Evolutionary conservation across 1,284 basidiomycete genomes (phyloP), one percentile per base, ranked within the genome.

Genomic region (Sanghuangporus weigelae): DNA sequence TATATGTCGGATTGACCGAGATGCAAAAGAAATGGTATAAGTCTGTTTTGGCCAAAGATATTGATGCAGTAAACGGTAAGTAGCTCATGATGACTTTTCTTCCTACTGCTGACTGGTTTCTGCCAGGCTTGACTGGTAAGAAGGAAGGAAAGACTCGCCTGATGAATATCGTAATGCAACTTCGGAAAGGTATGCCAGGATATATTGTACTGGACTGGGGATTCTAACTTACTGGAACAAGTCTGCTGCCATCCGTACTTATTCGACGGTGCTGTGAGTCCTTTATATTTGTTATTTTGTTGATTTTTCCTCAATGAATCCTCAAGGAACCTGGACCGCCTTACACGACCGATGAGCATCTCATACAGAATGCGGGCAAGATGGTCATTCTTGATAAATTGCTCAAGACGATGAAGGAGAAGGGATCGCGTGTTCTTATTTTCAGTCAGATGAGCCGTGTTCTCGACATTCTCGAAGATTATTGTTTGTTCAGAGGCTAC

Each of bases 141-240:
- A 99, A 99, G 75, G 97, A 99, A 75, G 96, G 97, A 67, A 99
- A 98, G 79, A 98, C 96, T 2, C 82, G 96, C 36, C 77, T 99
- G 59, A 93, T 99, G 86, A 99, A 99, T 77, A 97, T 99, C 80
- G 97, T 99, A 67, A 99, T 99, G 97, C 97, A 99, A 82, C 82
- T 92, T 46, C 86, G 89, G 50, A 92, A 93, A 80, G 71, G 71
- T 70, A 58, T 48, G 51, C 2, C 7, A 19, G 16, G 44, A 19
- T 19, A 42, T 46, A 48, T 0, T 1, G 42, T 39, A 7, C 36
- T 10, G n/a, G 36, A 6, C 39, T 46, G n/a, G 5, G 35, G 21
- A 62, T 21, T 61, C 23, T 12, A 23, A 23, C 49, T 48, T 40
- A 4, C 59, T 14, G 44, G 1, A 11, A 19, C 0, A 39, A 71